Evolutionary conservation across 129 eudicot genomes (phyloP).

Genomic region (Solidago caesia): DNA sequence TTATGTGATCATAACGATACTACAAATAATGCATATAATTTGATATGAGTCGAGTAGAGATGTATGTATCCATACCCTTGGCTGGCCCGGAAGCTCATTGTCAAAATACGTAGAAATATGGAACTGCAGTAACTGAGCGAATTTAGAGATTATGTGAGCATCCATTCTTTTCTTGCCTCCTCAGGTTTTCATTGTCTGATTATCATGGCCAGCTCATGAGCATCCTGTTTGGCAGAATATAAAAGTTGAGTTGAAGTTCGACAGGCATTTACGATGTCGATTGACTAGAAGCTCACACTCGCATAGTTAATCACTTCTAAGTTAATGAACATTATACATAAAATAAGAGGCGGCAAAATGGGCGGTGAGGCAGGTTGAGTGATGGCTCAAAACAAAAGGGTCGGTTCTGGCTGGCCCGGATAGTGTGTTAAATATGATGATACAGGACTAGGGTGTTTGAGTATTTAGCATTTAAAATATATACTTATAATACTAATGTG

Average conservation of each 20-base stretch:
- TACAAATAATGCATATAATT: slow-evolving; percentile 1
- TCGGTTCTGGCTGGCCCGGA: too few species aligned
- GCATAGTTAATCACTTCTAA: too few species aligned
- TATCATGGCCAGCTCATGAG: slow-evolving; percentile 96
- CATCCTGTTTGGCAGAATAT: slow-evolving; percentile 56
- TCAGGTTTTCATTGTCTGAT: slow-evolving; percentile 86
- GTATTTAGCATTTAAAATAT: too few species aligned
- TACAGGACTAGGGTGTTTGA: too few species aligned
- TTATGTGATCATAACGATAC: background rate
- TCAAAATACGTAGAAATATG: slow-evolving; percentile 94
- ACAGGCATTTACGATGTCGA: too few species aligned
- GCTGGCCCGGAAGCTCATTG: slow-evolving; percentile 96
- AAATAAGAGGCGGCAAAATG: too few species aligned
- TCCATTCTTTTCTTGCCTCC: slow-evolving; percentile 89
- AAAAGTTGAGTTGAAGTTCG: background rate
- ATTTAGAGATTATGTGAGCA: slow-evolving; percentile 92
- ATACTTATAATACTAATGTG: too few species aligned
- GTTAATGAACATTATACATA: too few species aligned
- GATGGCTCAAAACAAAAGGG: too few species aligned
- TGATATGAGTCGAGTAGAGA: background rate
- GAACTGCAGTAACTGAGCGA: slow-evolving; percentile 88
- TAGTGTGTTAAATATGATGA: too few species aligned
- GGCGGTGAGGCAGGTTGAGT: too few species aligned
- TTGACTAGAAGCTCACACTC: too few species aligned
- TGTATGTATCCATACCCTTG: slow-evolving; percentile 54